Percentiles rank a stretch among this genome's conserved stretches.
Conservation (phyloP, 1,284 basidiomycete genomes). For the Macrocystidia cucumis region DNA sequence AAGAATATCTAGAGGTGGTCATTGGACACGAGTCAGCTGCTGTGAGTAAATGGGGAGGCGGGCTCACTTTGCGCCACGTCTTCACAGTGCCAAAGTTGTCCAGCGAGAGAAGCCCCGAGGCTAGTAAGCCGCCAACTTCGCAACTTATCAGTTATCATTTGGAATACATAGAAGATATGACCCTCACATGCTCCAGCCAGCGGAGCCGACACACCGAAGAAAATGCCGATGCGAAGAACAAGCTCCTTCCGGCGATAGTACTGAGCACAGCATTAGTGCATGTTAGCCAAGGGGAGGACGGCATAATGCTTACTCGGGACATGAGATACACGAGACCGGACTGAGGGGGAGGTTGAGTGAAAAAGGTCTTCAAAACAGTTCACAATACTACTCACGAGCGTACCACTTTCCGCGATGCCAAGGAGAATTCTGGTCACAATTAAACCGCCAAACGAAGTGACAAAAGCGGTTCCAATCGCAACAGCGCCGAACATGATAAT, state of each 20-base stretch:
- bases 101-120: slow-evolving; percentile 13
- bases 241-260: slow-evolving; percentile 36
- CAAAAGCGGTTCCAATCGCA: slow-evolving; percentile 36
- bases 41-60: too few relatives aligned
- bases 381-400: slow-evolving; percentile 24
- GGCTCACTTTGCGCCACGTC: slow-evolving; percentile 14
- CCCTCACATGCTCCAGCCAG: slow-evolving; percentile 35
- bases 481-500: slow-evolving; percentile 29
- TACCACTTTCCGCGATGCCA: slow-evolving; percentile 40
- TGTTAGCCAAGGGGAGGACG: neutral
- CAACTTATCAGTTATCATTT: neutral
- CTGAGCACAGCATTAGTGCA: slow-evolving; percentile 12
- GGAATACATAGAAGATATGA: neutral
- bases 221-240: slow-evolving; percentile 34
- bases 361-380: neutral
- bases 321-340: slow-evolving; percentile 32
- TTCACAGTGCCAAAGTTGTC: slow-evolving; percentile 12
- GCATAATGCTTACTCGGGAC: slow-evolving; percentile 23
- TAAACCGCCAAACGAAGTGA: slow-evolving; percentile 29
- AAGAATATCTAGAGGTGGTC: slow-evolving; percentile 15
- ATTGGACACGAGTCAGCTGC: too few relatives aligned
- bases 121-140: slow-evolving; percentile 14
- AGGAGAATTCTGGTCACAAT: slow-evolving; percentile 38
- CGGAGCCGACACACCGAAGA: slow-evolving; percentile 32
- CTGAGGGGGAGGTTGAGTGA: slow-evolving; percentile 14